Percentiles rank a stretch among this genome's conserved stretches.
These are phyloP conservation scores for Aspergillus proliferans DNA, from an alignment of 2,329 filamentous ascomycete genomes.

Conservation along the genomic window DNA sequence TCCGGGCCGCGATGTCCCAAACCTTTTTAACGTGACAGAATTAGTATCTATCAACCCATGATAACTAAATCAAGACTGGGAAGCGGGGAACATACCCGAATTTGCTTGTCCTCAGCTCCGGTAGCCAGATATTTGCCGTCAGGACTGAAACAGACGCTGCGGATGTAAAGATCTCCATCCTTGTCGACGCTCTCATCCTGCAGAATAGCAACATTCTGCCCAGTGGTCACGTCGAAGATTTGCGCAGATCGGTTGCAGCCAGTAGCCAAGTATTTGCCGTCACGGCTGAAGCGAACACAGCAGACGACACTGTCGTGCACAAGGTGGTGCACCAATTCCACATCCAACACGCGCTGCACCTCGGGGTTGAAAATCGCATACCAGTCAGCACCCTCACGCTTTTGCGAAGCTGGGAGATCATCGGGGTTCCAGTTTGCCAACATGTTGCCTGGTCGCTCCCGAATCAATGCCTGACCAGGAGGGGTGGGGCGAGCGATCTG, in stretches of 20 bases:
- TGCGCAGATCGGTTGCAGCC: constrained; percentile 99
- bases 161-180: constrained; percentile 88
- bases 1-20: constrained; percentile 81
- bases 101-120: constrained; percentile 94
- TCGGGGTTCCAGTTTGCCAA: constrained; percentile 84
- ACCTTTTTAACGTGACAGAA: constrained; percentile 52
- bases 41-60: constrained; percentile 2
- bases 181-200: constrained; percentile 84
- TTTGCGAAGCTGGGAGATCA: constrained; percentile 74
- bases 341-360: constrained; percentile 81
- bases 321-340: constrained; percentile 88
- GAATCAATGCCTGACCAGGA: constrained; percentile 47
- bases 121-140: constrained; percentile 91
- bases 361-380: constrained; percentile 94
- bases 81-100: constrained; percentile 56
- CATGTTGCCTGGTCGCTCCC: constrained; percentile 56
- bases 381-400: constrained; percentile 88
- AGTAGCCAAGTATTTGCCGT: constrained; percentile 92
- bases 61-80: neutral
- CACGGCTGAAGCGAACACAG: constrained; percentile 92
- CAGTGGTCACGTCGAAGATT: constrained; percentile 88
- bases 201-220: constrained; percentile 80
- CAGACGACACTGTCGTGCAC: constrained; percentile 95
- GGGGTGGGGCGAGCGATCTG: constrained; percentile 80
- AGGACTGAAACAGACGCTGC: constrained; percentile 97